phyloP scores from a whole-genome alignment of 495 filamentous ascomycete species.

The Aspergillus cristatus region DNA sequence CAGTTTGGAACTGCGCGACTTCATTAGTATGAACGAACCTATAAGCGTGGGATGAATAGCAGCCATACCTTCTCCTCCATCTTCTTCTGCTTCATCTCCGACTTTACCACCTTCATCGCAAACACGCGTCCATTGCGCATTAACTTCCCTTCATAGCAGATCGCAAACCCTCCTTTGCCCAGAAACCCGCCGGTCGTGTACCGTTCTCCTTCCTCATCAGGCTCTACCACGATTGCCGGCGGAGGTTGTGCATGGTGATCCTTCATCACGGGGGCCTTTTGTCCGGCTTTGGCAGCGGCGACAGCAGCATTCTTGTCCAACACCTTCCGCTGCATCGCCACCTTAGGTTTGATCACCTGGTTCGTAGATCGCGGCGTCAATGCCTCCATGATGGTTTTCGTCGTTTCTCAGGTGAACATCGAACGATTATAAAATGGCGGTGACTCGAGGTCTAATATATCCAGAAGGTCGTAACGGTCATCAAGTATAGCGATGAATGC shows the following conservation, averaged over 20 bases:
- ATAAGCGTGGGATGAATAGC: constrained; percentile 1
- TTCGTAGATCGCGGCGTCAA: constrained; percentile 67
- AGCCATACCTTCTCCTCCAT: constrained; percentile 74
- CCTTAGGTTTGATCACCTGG: constrained; percentile 37
- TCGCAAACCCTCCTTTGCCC: constrained; percentile 92
- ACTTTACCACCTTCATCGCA: constrained; percentile 85
- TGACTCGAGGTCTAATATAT: background rate
- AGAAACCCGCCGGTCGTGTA: constrained; percentile 79
- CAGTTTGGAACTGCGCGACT: constrained; percentile 79
- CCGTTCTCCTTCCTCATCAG: constrained; percentile 59
- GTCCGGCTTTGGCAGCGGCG: constrained; percentile 27
- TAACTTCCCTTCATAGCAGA: constrained; percentile 73
- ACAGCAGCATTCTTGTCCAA: constrained; percentile 46
- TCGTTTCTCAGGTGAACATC: constrained; percentile 3
- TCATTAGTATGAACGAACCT: constrained; percentile 24
- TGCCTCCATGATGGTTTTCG: constrained; percentile 49
- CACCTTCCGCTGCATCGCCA: constrained; percentile 35
- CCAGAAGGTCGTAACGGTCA: constrained; percentile 13
- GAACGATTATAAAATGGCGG: constrained; percentile 10
- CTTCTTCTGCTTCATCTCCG: constrained; percentile 75
- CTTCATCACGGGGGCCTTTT: constrained; percentile 9
- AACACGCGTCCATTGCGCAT: constrained; percentile 55
- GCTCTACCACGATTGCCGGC: constrained; percentile 68
- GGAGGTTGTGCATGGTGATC: constrained; percentile 65
- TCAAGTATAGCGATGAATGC: constrained; percentile 5